Evolutionary conservation across 768 basidiomycete species (phyloP), one percentile per base, ranked within the genome.

Genomic region (Phaffia australis): DNA sequence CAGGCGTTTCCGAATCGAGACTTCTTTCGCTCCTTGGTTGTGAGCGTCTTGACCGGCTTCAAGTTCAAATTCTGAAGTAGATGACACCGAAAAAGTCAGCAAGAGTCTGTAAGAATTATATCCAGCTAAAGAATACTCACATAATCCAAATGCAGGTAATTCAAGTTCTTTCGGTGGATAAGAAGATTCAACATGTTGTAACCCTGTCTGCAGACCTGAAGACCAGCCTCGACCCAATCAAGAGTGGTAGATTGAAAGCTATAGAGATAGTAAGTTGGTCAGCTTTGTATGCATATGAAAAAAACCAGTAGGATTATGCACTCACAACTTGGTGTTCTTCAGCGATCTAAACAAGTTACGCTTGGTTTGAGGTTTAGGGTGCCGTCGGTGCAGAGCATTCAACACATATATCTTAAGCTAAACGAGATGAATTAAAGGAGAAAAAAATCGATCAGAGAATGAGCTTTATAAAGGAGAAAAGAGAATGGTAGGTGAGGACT

Each of bases 141-240:
- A 78, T 97, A 98, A 74, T 98, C 94, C 52, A 95, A 81, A 75
- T 95, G 94, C 29, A 95, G 82, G 75, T 95, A 93, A 75, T 90
- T 91, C 35, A 69, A 71, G 71, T 79, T 79, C 84, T 99, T 99
- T 77, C 95, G 92, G 78, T 99, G 95, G 71, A 99, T 99, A 69
- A 99, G 81, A 35, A 99, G 80, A 77, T 99, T 99, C 70, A 99
- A 80, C 95, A 99, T 99, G 79, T 98, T 99, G 79, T 95, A 99
- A 50, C 95, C 95, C 75, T 99, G 95, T 71, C 95, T 81, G 80
- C 94, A 98, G 62, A 99, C 94, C 77, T 99, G 95, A 69, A 99
- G 78, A 71, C 95, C 95, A 2, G 94, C 95, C 77, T 99, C 95
- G 48, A 99, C 94, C 95, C 95, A 99, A 77, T 99, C 95, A 71